phyloP scores from a whole-genome alignment of 2,329 filamentous ascomycete species.

The Nannizziopsis barbatae region DNA sequence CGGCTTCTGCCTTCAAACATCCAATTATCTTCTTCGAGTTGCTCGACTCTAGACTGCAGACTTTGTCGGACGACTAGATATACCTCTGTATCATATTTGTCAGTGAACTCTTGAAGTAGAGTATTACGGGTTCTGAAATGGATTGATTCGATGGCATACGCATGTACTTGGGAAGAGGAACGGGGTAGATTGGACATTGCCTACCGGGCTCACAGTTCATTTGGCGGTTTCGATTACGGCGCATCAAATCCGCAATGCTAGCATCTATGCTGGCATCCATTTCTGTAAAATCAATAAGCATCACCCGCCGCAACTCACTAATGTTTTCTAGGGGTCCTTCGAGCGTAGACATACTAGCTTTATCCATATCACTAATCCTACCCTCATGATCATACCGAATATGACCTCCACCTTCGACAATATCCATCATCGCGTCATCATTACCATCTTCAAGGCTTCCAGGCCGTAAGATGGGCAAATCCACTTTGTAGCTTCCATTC shows the following conservation, averaged over 20 bases:
- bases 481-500: conserved; percentile 39
- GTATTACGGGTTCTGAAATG: neutral
- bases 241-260: conserved; percentile 36
- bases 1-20: conserved; percentile 67
- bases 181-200: conserved; percentile 18
- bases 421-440: conserved; percentile 28
- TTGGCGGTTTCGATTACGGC: conserved; percentile 32
- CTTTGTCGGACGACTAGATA: conserved; percentile 59
- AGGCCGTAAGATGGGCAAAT: conserved; percentile 34
- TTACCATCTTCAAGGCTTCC: conserved; percentile 25
- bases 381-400: conserved; percentile 33
- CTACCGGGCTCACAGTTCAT: conserved; percentile 54
- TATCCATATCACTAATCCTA: conserved; percentile 26
- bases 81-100: conserved; percentile 45
- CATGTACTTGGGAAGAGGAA: neutral
- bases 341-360: conserved; percentile 29
- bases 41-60: conserved; percentile 59
- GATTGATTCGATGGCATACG: neutral
- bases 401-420: conserved; percentile 44
- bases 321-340: neutral
- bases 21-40: conserved; percentile 74
- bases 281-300: conserved; percentile 23
- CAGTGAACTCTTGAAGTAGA: neutral
- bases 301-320: neutral
- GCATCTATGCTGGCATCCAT: conserved; percentile 38